phyloP scores from a whole-genome alignment of 768 basidiomycete species.

The Tremella mesenterica region DNA sequence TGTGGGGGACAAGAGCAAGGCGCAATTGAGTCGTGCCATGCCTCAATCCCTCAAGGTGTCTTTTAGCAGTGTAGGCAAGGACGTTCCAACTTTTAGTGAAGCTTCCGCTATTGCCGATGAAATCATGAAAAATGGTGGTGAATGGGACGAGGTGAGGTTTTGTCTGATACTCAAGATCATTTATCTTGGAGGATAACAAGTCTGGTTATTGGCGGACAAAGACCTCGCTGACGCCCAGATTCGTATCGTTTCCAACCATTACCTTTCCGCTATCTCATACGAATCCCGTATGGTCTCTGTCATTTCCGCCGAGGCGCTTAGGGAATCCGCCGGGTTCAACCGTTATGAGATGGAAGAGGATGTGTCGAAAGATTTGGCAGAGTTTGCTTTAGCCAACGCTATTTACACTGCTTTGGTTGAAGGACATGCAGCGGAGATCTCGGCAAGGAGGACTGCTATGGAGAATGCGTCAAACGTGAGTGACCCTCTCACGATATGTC shows the following conservation, averaged over 20 bases:
- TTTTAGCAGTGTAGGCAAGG: slow-evolving; percentile 96
- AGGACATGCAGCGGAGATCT: slow-evolving; percentile 83
- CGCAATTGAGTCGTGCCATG: slow-evolving; percentile 66
- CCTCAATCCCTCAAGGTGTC: slow-evolving; percentile 64
- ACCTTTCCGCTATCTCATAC: slow-evolving; percentile 66
- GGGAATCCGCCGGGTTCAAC: slow-evolving; percentile 80
- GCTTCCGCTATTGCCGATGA: slow-evolving; percentile 89
- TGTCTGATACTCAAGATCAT: too few relatives aligned
- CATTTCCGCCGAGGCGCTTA: slow-evolving; percentile 69
- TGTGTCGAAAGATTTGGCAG: slow-evolving; percentile 80
- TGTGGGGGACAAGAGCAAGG: slow-evolving; percentile 95
- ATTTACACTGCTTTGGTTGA: slow-evolving; percentile 90
- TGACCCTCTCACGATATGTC: too few relatives aligned
- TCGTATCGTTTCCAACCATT: slow-evolving; percentile 49
- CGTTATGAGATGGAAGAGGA: slow-evolving; percentile 98
- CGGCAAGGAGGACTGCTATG: slow-evolving; percentile 85
- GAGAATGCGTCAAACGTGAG: slow-evolving; percentile 86
- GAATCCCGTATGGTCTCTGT: slow-evolving; percentile 68
- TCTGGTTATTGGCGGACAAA: too few relatives aligned
- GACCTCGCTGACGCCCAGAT: slow-evolving; percentile 49
- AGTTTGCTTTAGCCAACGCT: slow-evolving; percentile 94
- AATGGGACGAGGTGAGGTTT: slow-evolving; percentile 64
- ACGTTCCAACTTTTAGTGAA: slow-evolving; percentile 94
- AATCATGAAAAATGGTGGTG: slow-evolving; percentile 71
- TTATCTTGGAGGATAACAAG: too few relatives aligned